Evolutionary conservation across 106 monocot genomes (phyloP).

Genomic region (Cymbidium sinense): DNA sequence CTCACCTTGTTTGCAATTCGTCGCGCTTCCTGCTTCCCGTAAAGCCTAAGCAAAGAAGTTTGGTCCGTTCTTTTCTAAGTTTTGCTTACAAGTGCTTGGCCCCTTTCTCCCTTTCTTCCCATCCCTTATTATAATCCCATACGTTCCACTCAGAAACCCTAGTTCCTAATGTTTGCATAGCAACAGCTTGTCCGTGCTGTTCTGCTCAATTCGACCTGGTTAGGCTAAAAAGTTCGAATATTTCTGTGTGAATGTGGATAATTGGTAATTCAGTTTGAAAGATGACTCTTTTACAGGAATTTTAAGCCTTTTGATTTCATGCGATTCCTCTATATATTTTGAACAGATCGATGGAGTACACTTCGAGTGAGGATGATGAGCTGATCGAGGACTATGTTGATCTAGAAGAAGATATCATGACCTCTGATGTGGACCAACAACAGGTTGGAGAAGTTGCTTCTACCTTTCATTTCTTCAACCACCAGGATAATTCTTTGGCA

Average conservation of each 20-base stretch:
- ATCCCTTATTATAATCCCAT: not conserved
- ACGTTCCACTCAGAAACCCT: not conserved
- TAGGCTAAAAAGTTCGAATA: not conserved
- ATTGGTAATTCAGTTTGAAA: not conserved
- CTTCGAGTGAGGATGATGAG: constrained; percentile 61
- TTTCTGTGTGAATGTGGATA: not conserved
- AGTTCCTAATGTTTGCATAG: not conserved
- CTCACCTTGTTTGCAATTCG: too few relatives aligned
- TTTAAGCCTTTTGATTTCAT: not conserved
- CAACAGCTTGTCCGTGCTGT: too few relatives aligned
- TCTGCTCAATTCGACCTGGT: not conserved
- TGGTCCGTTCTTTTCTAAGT: too few relatives aligned
- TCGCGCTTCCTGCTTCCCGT: too few relatives aligned
- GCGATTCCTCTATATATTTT: not conserved
- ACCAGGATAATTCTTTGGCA: constrained; percentile 5
- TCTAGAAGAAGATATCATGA: constrained; percentile 24
- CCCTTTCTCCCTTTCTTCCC: not conserved
- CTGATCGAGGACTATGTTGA: constrained; percentile 36
- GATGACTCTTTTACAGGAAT: not conserved
- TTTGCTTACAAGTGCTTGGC: not conserved
- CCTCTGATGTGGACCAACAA: constrained; percentile 32
- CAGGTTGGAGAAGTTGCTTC: not conserved
- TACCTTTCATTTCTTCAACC: constrained; percentile 20
- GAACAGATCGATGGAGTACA: constrained; percentile 37
- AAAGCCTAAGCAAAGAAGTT: too few relatives aligned